Evolutionary conservation across 2,329 filamentous ascomycete species (phyloP), one percentile per base, ranked within the genome.

Genomic region (Aspergillus terreus): DNA sequence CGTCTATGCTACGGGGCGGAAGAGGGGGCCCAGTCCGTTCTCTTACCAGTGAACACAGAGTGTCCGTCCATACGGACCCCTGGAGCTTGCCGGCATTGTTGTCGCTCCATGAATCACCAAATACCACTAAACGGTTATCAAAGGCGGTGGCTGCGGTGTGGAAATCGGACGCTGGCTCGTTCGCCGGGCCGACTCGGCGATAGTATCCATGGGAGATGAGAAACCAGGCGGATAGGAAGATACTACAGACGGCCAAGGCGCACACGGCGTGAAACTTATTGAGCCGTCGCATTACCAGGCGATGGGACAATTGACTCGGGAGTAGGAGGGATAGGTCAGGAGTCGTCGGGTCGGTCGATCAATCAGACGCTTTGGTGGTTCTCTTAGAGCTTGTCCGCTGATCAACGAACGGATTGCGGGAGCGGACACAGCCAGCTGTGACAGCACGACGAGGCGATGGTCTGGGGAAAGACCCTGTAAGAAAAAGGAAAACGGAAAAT

Each of bases 91-190:
- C 60, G 4, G 62, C 62, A 54, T 66, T 61, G 52, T 63, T 65
- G 44, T 70, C 69, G 42, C 68, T 71, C 71, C 67, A 72, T 7
- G 71, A 68, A 57, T 73, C 69, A 5, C 70, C 69, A 57, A 72
- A 73, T 6, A 71, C 64, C 3, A 72, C 68, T 49, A 72, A 55
- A 47, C 66, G 58, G 38, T 60, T 62, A 33, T 66, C 57, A 51
- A 62, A 67, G 21, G 56, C 47, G 4, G 46, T 49, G 7, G 59
- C 49, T 7, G 60, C 50, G 9, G 60, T 50, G 42, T 59, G 55
- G 36, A 65, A 65, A 9, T 53, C 51, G 10, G 53, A 30, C 40
- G 48, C 46, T 3, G 58, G 57, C 21, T 52, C 44, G 50, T 55
- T 48, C 30, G 46, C 38, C n/a, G 56, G 54, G 15, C 60, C 47